Conservation (phyloP, 1,139 yeast genomes). For the Scheffersomyces segobiensis region DNA sequence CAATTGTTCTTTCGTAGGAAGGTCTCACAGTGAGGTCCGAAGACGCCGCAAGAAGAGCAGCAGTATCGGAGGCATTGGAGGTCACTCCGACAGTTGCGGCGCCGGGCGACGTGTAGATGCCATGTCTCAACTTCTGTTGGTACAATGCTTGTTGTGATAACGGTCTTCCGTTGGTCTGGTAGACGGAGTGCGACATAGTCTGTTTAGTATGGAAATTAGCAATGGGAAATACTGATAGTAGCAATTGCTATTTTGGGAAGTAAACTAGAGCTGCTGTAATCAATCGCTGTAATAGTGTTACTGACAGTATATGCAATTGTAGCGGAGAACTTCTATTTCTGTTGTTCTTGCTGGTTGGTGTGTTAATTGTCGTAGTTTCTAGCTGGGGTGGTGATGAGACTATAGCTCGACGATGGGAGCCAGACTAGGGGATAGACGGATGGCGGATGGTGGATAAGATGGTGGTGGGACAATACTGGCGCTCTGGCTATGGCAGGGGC, state of each 20-base stretch:
- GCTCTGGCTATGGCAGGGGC: neutral
- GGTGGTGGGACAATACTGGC: neutral
- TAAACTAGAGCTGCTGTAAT: neutral
- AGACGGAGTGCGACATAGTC: constrained; percentile 48
- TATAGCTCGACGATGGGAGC: neutral
- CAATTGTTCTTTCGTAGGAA: constrained; percentile 59
- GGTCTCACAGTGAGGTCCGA: constrained; percentile 65
- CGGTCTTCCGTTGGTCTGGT: constrained; percentile 69
- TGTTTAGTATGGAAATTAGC: neutral
- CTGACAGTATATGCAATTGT: neutral
- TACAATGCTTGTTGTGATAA: constrained; percentile 74
- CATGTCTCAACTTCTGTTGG: constrained; percentile 75
- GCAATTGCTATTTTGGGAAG: neutral
- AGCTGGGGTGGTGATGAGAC: neutral
- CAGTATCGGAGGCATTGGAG: constrained; percentile 69
- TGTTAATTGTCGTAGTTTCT: neutral
- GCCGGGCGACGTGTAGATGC: constrained; percentile 72
- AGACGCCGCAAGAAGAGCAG: constrained; percentile 72
- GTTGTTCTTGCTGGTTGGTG: neutral
- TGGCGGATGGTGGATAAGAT: neutral
- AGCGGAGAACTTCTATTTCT: neutral
- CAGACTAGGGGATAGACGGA: neutral
- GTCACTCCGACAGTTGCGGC: constrained; percentile 69
- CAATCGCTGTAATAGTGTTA: neutral
- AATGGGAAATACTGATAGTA: neutral